Evolutionary conservation across 164 flowering plant species (phyloP), one percentile per base, ranked within the genome.

Genomic region (Nymphaea thermarum): DNA sequence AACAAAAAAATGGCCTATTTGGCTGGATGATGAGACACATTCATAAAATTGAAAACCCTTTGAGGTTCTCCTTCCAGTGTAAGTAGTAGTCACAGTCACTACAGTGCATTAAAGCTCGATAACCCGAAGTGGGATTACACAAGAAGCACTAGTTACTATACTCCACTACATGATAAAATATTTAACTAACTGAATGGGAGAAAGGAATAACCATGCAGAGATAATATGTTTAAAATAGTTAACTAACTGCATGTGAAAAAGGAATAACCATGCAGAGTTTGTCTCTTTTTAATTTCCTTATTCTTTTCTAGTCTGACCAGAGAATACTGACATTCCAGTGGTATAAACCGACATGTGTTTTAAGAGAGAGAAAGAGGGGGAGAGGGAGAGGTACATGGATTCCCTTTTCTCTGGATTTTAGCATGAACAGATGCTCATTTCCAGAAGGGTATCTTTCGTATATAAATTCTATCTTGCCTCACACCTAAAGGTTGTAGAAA

Each of bases 361-460:
- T 51, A 2, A 51, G 2, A 51, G 2, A 51, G 12, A 51, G 57
- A 51, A 15, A 51, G 57, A 51, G 57, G 14, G 57, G 14, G 57
- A 4, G 57, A 51, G 57, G 14, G 14, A 8, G 2, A 15, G 57
- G 57, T 62, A 62, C 64, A 12, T 62, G 12, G 64, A 62, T 62
- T 62, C 64, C 64, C 18, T 62, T 62, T 62, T 62, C 64, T 62
- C 64, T 62, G 64, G 64, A 62, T 62, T 62, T 62, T 62, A 62
- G 42, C 64, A 62, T 62, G 64, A 11, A 62, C 64, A 62, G 64
- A 62, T 17, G 64, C n/a, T 62, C 18, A 62, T 6, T 62, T 62
- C 64, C 18, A 62, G 2, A 62, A 62, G 64, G 17, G 64, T 41
- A 62, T 62, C 64, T 62, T 55, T 62, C 64, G 12, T 17, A 62